Conservation (phyloP, 2,329 filamentous ascomycete genomes). For the Alternaria gaisen region DNA sequence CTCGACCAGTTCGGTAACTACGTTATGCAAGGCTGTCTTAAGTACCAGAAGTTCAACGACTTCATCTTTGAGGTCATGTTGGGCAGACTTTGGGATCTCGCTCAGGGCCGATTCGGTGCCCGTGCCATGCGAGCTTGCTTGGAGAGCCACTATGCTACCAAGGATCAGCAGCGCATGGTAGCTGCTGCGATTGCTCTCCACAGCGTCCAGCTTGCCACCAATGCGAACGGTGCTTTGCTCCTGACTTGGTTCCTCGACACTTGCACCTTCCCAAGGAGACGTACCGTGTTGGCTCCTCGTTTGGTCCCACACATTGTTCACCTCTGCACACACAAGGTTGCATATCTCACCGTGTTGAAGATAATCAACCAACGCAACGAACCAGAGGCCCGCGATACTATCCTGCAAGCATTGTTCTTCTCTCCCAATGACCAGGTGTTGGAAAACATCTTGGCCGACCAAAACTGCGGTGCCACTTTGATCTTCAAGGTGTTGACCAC, state of each 20-base stretch:
- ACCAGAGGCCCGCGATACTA: slow-evolving; percentile 86
- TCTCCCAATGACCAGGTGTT: slow-evolving; percentile 84
- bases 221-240: slow-evolving; percentile 91
- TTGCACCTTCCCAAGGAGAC: slow-evolving; percentile 91
- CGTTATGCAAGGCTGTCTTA: slow-evolving; percentile 93
- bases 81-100: slow-evolving; percentile 89
- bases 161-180: slow-evolving; percentile 94
- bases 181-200: slow-evolving; percentile 95
- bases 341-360: slow-evolving; percentile 95
- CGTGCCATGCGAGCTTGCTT: slow-evolving; percentile 96
- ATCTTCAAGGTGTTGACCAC: slow-evolving; percentile 99
- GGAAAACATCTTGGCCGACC: slow-evolving; percentile 89
- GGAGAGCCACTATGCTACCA: slow-evolving; percentile 93
- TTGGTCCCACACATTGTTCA: slow-evolving; percentile 93
- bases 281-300: slow-evolving; percentile 89
- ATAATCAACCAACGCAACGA: slow-evolving; percentile 98
- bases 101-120: slow-evolving; percentile 92
- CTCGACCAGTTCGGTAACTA: slow-evolving; percentile 99
- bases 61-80: slow-evolving; percentile 99
- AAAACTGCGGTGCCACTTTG: slow-evolving; percentile 89
- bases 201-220: slow-evolving; percentile 94
- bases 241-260: slow-evolving; percentile 98
- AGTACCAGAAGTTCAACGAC: slow-evolving; percentile 89
- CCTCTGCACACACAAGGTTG: slow-evolving; percentile 97
- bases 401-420: slow-evolving; percentile 92